Base-by-base conservation (phyloP, 2,329 filamentous ascomycete genomes). In the Colletotrichum shisoi region DNA sequence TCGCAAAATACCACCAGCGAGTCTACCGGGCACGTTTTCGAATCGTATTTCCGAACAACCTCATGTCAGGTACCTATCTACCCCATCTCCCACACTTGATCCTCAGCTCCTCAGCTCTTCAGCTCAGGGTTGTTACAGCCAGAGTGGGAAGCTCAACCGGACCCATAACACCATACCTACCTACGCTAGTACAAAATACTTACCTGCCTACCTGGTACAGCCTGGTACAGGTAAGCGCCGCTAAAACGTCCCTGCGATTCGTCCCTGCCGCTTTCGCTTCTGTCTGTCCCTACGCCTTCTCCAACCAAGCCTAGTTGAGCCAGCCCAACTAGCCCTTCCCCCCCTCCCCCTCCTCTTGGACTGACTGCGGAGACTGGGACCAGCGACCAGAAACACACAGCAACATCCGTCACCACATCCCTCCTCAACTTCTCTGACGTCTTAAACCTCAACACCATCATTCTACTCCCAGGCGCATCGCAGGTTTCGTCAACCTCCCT, bases 221-320 rank as follows among this genome's bases (percentile, higher is more conserved):
- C 60, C 54, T 4, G 24, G 24, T 27, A 27, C 24, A 27, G 60
- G 54, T 64, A 64, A 67, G 61, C 64, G 61, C 54, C 53, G 42
- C 64, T 67, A 59, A 40, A 67, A 45, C 60, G 61, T 64, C 64
- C 64, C 64, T 67, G 64, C 42, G 40, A 67, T 59, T 67, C 64
- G 63, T 54, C 54, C 49, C 62, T 34, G 57, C 57, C 62, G 42
- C 42, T 49, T 61, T 49, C 40, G 27, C 8, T 45, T 49, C 51
- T 52, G 12, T 49, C 51, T 52, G 12, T 40, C 42, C 45, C 52
- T 52, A 52, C 24, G 46, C 15, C 57, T 56, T 46, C 53, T 63
- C 63, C 63, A 58, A 52, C 59, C 63, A 46, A 34, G 40, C 46
- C 37, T 39, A 31, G 27, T 31, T 31, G 27, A 31, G 27, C 27